phyloP scores from a whole-genome alignment of 495 filamentous ascomycete species.

The Penicillium diatomitis region DNA sequence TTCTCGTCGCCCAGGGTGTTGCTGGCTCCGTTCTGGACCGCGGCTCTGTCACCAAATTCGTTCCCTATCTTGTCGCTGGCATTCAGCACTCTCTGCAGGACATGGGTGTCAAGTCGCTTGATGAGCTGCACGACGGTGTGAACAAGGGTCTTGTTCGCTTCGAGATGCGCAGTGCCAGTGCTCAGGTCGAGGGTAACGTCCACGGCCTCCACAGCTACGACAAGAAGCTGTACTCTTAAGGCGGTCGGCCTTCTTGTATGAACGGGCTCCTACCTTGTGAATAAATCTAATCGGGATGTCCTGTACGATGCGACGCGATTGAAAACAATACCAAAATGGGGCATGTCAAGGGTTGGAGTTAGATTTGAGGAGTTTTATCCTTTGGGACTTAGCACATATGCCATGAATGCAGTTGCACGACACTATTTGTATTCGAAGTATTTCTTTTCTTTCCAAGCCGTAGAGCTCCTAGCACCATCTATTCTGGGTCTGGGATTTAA shows the following conservation, averaged over 20 bases:
- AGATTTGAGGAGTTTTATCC: conserved; percentile 24
- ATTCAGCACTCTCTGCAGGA: conserved; percentile 97
- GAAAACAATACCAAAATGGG: conserved; percentile 24
- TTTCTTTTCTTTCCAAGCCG: too few relatives aligned
- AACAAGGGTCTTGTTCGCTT: conserved; percentile 74
- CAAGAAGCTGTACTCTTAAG: conserved; percentile 95
- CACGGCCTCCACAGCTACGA: conserved; percentile 96
- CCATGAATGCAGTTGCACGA: too few relatives aligned
- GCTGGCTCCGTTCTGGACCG: conserved; percentile 66
- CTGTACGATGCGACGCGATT: conserved; percentile 24
- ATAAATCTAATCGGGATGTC: conserved; percentile 14
- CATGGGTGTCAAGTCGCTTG: conserved; percentile 72
- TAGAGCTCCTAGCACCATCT: too few relatives aligned
- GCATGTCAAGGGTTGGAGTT: conserved; percentile 22
- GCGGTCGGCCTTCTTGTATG: conserved; percentile 11
- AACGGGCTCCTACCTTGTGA: conserved; percentile 14
- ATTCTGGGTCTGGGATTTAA: too few relatives aligned
- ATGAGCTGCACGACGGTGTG: conserved; percentile 67
- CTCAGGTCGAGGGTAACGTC: conserved; percentile 90
- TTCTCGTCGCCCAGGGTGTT: conserved; percentile 95
- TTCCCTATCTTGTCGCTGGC: conserved; percentile 90
- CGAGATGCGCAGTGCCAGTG: conserved; percentile 87
- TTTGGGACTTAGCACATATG: conserved; percentile 16
- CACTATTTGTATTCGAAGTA: too few relatives aligned
- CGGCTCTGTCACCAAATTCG: conserved; percentile 82